These are phyloP conservation scores for Stipa capillata DNA, from an alignment of 176 grass and related monocot genomes.

Conservation along the genomic window DNA sequence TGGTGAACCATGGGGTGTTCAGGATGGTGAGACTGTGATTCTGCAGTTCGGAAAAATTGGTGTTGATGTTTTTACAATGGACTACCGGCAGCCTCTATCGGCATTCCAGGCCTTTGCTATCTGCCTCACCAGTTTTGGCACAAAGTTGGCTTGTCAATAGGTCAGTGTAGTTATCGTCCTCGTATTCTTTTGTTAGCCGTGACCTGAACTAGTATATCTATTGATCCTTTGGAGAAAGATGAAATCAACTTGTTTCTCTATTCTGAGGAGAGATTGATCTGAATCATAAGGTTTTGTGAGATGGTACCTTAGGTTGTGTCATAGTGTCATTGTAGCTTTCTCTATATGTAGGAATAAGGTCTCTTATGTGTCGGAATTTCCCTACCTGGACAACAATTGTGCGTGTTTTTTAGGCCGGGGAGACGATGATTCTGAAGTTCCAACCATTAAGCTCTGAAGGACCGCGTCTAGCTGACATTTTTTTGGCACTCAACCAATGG, in stretches of 20 bases:
- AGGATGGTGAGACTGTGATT: slow-evolving; percentile 40
- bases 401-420: background rate
- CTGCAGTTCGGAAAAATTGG: slow-evolving; percentile 64
- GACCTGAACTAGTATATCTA: background rate
- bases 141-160: slow-evolving; percentile 48
- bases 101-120: slow-evolving; percentile 60
- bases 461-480: too few species aligned
- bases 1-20: background rate
- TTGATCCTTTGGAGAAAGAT: background rate
- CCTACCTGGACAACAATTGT: background rate
- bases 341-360: background rate
- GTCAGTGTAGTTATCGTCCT: background rate
- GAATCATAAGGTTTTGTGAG: background rate
- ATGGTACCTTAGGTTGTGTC: background rate
- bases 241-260: background rate
- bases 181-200: background rate
- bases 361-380: background rate
- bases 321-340: background rate
- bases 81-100: slow-evolving; percentile 47
- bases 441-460: background rate
- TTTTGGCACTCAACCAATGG: too few species aligned
- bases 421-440: background rate
- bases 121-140: slow-evolving; percentile 61
- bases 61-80: slow-evolving; percentile 55
- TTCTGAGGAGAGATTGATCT: background rate